Evolutionary conservation across 1,139 yeast species (phyloP), one percentile per base, ranked within the genome.

Genomic region (Meyerozyma sp.): DNA sequence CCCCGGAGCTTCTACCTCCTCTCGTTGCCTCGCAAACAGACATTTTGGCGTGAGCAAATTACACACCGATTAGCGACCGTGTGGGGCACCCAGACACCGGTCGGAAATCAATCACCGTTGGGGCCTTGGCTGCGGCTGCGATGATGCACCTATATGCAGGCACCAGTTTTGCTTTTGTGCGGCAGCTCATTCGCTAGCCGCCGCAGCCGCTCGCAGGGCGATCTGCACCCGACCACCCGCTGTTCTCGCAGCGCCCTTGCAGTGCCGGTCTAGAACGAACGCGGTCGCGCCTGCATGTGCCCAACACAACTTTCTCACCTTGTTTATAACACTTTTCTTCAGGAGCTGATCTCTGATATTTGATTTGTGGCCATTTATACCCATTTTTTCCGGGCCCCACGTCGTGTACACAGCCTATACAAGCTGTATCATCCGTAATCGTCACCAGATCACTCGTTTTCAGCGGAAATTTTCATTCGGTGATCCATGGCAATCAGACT

Each of bases 401-500:
- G 23, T 21, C 29, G 29, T 6, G 9, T 16, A 30, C 34, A 30
- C 34, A 30, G n/a, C 14, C 16, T 8, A 7, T 8, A 14, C 16
- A 30, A 30, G 34, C 32, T 13, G 32, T 28, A 5, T 5, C 3
- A 28, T 11, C 32, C 5, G 6, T 9, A 5, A 4, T 28, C 8
- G 6, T 28, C 32, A 11, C n/a, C 6, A 28, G n/a, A 28, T 28
- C 29, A 27, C 29, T 27, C 29, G 29, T 27, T 27, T 27, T 27
- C 5, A 10, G 8, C 5, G 13, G 13, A 27, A n/a, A 4, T 27
- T 27, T 27, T 11, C 29, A 10, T 16, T 13, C 29, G 5, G 13
- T 27, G 29, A 32, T 32, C 16, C 40, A 72, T 72, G 77, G 65
- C 71, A 8, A 62, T 71, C 47, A 62, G 59, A 42, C 44, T 81